Conservation (phyloP, 2,329 filamentous ascomycete species). For the Exophiala spinifera region DNA sequence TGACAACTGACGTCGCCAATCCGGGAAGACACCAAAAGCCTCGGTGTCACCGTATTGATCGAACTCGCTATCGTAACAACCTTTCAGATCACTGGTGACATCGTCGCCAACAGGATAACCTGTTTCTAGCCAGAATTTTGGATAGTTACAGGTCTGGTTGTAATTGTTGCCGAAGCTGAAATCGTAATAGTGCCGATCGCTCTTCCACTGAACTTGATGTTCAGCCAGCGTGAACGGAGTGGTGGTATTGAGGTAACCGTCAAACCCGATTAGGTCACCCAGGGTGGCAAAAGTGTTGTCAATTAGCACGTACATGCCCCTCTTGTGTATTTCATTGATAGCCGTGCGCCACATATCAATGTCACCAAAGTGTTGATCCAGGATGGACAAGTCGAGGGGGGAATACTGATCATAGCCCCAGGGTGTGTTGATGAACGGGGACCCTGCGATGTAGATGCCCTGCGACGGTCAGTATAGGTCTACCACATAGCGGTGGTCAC, state of each 20-base stretch:
- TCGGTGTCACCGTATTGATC: conserved; percentile 64
- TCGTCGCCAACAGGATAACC: conserved; percentile 51
- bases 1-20: conserved; percentile 62
- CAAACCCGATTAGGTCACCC: conserved; percentile 62
- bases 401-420: conserved; percentile 62
- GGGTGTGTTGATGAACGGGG: conserved; percentile 61
- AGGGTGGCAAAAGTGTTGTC: conserved; percentile 66
- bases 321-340: conserved; percentile 59
- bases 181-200: conserved; percentile 55
- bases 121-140: conserved; percentile 60
- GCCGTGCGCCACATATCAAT: conserved; percentile 57
- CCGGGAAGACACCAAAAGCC: conserved; percentile 61
- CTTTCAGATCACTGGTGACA: conserved; percentile 47
- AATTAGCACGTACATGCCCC: conserved; percentile 63
- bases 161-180: conserved; percentile 56
- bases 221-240: conserved; percentile 56
- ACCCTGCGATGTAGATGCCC: conserved; percentile 63
- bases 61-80: conserved; percentile 63
- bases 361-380: conserved; percentile 61
- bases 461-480: conserved; percentile 30
- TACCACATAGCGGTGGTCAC: neutral
- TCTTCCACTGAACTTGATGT: conserved; percentile 58
- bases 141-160: conserved; percentile 55
- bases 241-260: conserved; percentile 58
- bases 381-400: conserved; percentile 59